Evolutionary conservation across 2,329 filamentous ascomycete species (phyloP).

Genomic region (Xylariaceae sp.): DNA sequence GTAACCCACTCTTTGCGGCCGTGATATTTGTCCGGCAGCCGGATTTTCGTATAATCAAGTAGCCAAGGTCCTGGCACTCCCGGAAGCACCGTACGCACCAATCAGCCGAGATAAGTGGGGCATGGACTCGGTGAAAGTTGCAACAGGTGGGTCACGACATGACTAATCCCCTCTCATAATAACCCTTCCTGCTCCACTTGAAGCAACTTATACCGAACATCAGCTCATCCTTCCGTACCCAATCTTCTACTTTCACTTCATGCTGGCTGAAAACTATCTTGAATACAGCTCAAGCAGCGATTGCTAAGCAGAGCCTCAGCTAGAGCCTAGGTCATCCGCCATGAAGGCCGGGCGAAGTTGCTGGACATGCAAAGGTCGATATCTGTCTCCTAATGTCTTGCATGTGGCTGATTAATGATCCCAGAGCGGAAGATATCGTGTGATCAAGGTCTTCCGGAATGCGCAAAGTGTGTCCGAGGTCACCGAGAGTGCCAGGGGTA

Average conservation of each 20-base stretch:
- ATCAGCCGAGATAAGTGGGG: too few relatives aligned
- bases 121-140: slow-evolving; percentile 22
- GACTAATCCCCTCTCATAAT: background rate
- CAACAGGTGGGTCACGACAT: slow-evolving; percentile 12
- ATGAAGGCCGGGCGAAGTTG: slow-evolving; percentile 14
- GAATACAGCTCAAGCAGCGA: too few relatives aligned
- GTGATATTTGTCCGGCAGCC: too few relatives aligned
- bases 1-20: too few relatives aligned
- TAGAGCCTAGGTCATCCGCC: too few relatives aligned
- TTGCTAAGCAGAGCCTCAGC: too few relatives aligned
- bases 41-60: too few relatives aligned
- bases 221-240: background rate
- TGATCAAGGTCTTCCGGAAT: slow-evolving; percentile 20
- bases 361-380: slow-evolving; percentile 26
- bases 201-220: slow-evolving; percentile 15
- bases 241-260: too few relatives aligned
- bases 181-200: slow-evolving; percentile 13
- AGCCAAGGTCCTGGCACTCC: too few relatives aligned
- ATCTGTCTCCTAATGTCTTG: background rate
- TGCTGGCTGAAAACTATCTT: too few relatives aligned
- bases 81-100: too few relatives aligned
- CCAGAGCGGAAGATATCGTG: slow-evolving; percentile 25
- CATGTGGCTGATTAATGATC: background rate
- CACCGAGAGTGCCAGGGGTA: slow-evolving; percentile 25
- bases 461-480: slow-evolving; percentile 19